These are phyloP conservation scores for Leptomonas seymouri DNA, from an alignment of 208 protist species.

Conservation along the genomic window DNA sequence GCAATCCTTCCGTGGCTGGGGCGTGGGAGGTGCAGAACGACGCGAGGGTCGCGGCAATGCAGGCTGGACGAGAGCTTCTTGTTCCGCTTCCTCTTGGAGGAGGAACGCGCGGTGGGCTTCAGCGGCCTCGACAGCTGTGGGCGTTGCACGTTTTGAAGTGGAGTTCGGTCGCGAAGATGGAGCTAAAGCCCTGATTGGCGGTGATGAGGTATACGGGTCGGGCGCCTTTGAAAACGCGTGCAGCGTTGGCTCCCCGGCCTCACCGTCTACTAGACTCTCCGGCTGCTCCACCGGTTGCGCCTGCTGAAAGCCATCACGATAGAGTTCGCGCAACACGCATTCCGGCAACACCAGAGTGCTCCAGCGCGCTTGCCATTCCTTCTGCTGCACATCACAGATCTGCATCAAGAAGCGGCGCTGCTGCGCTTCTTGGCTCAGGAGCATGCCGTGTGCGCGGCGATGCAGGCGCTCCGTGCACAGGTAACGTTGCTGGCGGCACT, in stretches of 20 bases:
- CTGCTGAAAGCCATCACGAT: background rate
- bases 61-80: background rate
- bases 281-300: background rate
- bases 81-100: slow-evolving; percentile 1
- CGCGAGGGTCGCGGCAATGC: background rate
- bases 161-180: background rate
- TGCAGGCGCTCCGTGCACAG: background rate
- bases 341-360: slow-evolving; percentile 18
- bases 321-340: slow-evolving; percentile 17
- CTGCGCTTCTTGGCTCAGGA: background rate
- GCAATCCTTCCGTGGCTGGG: background rate
- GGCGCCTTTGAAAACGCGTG: background rate
- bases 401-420: background rate
- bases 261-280: background rate
- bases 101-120: slow-evolving; percentile 7
- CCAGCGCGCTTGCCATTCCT: slow-evolving; percentile 26
- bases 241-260: background rate
- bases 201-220: background rate
- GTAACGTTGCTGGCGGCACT: background rate
- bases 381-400: slow-evolving; percentile 10
- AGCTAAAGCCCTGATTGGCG: background rate
- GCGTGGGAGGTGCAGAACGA: slow-evolving; percentile 3
- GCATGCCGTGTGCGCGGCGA: background rate
- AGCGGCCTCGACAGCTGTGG: background rate
- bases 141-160: background rate